Conservation (phyloP, 2,329 filamentous ascomycete species). For the Escovopsis sp. region DNA sequence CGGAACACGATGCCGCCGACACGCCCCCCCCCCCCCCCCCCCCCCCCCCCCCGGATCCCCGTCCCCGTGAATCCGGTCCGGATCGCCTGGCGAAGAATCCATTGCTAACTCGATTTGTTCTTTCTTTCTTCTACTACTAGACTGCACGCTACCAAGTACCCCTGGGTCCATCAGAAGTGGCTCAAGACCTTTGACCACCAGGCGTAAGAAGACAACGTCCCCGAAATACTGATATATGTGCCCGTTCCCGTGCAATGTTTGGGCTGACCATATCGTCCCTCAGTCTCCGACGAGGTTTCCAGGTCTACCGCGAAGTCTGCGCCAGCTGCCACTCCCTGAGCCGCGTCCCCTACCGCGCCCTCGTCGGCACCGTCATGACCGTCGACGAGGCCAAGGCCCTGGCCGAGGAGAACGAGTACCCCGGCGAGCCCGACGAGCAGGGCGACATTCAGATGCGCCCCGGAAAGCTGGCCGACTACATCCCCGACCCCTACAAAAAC, state of each 20-base stretch:
- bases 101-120: constrained; percentile 12
- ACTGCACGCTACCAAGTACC: constrained; percentile 81
- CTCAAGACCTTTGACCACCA: constrained; percentile 94
- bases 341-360: constrained; percentile 82
- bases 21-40: too few species aligned
- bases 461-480: constrained; percentile 96
- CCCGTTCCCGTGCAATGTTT: background rate
- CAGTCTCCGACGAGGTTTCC: constrained; percentile 96
- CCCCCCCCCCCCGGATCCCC: too few species aligned
- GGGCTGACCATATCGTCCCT: background rate
- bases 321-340: constrained; percentile 91
- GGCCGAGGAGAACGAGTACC: constrained; percentile 97
- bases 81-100: background rate
- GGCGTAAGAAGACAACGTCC: constrained; percentile 50
- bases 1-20: too few species aligned
- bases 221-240: background rate
- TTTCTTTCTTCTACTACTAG: constrained; percentile 30
- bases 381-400: constrained; percentile 96
- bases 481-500: constrained; percentile 93
- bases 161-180: constrained; percentile 88
- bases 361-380: constrained; percentile 85
- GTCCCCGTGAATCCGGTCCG: too few species aligned
- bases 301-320: constrained; percentile 98
- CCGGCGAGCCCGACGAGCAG: constrained; percentile 93
- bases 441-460: constrained; percentile 97